Evolutionary conservation across 2,329 filamentous ascomycete genomes (phyloP), one percentile per base, ranked within the genome.

Genomic region (Exophiala phaeomuriformis): DNA sequence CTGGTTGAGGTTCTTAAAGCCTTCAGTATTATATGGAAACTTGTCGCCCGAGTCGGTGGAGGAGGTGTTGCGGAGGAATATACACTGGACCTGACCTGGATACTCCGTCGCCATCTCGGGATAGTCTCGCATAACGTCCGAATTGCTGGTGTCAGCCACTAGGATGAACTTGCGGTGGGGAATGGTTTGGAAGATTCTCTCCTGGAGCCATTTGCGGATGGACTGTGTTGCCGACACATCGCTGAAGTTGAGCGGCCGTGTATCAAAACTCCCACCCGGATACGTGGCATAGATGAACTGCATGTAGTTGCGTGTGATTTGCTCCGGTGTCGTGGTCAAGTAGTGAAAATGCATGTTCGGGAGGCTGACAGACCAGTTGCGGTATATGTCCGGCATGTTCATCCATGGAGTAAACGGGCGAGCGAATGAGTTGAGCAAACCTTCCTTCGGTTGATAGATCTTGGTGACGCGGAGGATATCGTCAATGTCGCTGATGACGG

Each of bases 391-490:
- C 0, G 86, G 86, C 87, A 90, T 90, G 69, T 90, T 85, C 75
- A 84, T 75, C 86, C 86, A 90, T 0, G 80, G 75, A 0, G 75
- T 77, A 66, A 87, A 90, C 0, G 83, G 75, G 3, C 80, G 77
- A 0, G 86, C 86, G 64, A 90, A 90, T 0, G 85, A 83, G 70
- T 90, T 90, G 7, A 90, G 73, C 0, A 90, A 73, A 3, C 86
- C 87, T 65, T 90, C 78, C 59, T 82, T 80, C 0, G 86, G 86
- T 45, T 86, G 69, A 67, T 88, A 90, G 65, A 90, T 90, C 69
- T 88, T 87, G 52, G 86, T 90, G 1, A 90, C 72, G n/a, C 86
- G 82, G 0, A 90, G 77, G 53, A 89, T 88, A 64, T 90, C 87
- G 61, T 89, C 86, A 57, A 90, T 87, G 64, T 90, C 87, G 1